Conservation (phyloP, 805 yeast genomes). For the Komagataella kurtzmanii region DNA sequence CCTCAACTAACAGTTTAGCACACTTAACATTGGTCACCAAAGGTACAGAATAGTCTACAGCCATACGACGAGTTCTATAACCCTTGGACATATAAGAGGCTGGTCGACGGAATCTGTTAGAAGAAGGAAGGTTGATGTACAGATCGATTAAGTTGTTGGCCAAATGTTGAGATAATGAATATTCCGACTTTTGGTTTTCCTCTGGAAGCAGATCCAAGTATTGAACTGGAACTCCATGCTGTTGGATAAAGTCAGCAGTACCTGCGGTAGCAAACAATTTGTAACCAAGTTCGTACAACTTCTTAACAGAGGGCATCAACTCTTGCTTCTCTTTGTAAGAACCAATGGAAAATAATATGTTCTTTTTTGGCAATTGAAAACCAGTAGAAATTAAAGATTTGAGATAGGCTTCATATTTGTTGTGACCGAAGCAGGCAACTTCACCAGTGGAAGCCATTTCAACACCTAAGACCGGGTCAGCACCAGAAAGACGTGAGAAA, state of each 20-base stretch:
- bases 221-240: conserved; percentile 88
- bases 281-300: conserved; percentile 73
- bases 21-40: conserved; percentile 94
- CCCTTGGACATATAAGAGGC: conserved; percentile 97
- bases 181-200: conserved; percentile 77
- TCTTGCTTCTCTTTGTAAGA: conserved; percentile 94
- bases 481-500: conserved; percentile 92
- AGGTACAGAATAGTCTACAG: conserved; percentile 97
- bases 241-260: conserved; percentile 95
- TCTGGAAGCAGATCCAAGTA: conserved; percentile 76
- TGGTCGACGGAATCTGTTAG: conserved; percentile 96
- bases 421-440: conserved; percentile 92
- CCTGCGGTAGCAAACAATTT: conserved; percentile 96
- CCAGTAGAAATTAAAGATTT: conserved; percentile 94
- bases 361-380: conserved; percentile 88
- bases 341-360: conserved; percentile 87
- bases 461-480: conserved; percentile 95
- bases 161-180: conserved; percentile 89
- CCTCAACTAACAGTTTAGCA: conserved; percentile 92
- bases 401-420: conserved; percentile 94
- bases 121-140: conserved; percentile 92
- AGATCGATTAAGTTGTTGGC: conserved; percentile 94
- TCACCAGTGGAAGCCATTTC: conserved; percentile 99
- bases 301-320: conserved; percentile 75
- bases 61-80: conserved; percentile 98